Evolutionary conservation across 257 asterid genomes (phyloP).

Genomic region (Solanum etuberosum): DNA sequence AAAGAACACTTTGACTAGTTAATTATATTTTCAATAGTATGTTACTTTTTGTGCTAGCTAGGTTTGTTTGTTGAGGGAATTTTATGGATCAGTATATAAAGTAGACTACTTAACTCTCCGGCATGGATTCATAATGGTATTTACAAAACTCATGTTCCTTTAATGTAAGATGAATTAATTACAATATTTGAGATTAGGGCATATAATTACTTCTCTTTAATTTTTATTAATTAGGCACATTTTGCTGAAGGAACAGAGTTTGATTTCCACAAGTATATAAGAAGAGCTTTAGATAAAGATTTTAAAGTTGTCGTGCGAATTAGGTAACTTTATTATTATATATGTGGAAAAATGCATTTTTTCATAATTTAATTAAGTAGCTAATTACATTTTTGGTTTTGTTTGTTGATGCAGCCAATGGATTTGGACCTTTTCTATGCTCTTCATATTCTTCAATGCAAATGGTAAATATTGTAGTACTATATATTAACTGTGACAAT

Average conservation of each 20-base stretch:
- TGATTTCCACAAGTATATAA: conserved; percentile 51
- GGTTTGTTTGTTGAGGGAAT: conserved; percentile 65
- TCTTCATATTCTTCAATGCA: conserved; percentile 76
- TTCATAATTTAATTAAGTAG: neutral
- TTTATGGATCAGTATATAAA: conserved; percentile 49
- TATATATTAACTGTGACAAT: neutral
- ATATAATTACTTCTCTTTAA: neutral
- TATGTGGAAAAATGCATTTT: neutral
- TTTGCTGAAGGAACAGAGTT: conserved; percentile 39
- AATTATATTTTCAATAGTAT: neutral
- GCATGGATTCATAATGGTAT: conserved; percentile 67
- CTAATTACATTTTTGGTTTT: neutral
- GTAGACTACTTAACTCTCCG: conserved; percentile 66
- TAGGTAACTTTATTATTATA: conserved; percentile 26
- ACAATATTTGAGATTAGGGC: neutral
- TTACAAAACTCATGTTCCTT: neutral
- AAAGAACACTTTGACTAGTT: too few species aligned
- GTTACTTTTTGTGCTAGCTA: conserved; percentile 5
- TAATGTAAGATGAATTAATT: neutral
- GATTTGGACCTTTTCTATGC: conserved; percentile 65
- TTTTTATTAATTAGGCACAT: conserved; percentile 47
- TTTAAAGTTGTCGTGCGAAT: conserved; percentile 58
- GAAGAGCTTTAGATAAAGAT: conserved; percentile 58
- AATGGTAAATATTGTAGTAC: conserved; percentile 18
- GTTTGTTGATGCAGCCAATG: conserved; percentile 36